A percentile compares a stretch with the other conserved stretches of the same genome.
These are phyloP conservation scores for Talaromyces sp. DNA, from an alignment of 2,329 filamentous ascomycete genomes.

Conservation along the genomic window DNA sequence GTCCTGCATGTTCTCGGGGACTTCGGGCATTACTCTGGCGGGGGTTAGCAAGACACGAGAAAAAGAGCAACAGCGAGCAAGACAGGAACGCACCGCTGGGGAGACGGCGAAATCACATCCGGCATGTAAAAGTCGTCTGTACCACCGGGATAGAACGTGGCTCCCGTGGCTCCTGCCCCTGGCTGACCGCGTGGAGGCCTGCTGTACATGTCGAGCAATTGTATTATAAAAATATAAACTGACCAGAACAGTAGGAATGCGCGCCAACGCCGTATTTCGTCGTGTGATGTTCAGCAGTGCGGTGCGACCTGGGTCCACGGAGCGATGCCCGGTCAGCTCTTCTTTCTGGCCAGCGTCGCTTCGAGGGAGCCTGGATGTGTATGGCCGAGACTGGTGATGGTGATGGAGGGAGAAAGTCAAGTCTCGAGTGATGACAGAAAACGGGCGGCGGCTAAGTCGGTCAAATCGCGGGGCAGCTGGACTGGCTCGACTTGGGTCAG, in stretches of 20 bases:
- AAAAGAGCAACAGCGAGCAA: too few species aligned
- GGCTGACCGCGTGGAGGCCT: conserved; percentile 26
- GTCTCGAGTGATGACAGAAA: not conserved
- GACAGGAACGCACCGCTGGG: conserved; percentile 55
- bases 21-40: conserved; percentile 88
- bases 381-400: not conserved
- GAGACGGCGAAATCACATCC: conserved; percentile 63
- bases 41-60: too few species aligned
- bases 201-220: conserved; percentile 1
- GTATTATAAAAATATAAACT: too few species aligned
- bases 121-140: conserved; percentile 66
- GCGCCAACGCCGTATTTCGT: too few species aligned
- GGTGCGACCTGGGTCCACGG: not conserved
- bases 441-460: not conserved
- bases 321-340: not conserved
- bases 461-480: not conserved
- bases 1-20: conserved; percentile 94
- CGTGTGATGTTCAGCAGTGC: too few species aligned
- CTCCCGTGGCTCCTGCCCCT: conserved; percentile 55
- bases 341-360: not conserved
- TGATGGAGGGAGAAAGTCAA: not conserved
- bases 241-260: not conserved
- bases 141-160: conserved; percentile 64
- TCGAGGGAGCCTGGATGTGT: not conserved
- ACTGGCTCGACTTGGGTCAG: not conserved